These are phyloP conservation scores for Entomortierella beljakovae DNA, from an alignment of 192 early-diverging fungal genomes.

Conservation along the genomic window DNA sequence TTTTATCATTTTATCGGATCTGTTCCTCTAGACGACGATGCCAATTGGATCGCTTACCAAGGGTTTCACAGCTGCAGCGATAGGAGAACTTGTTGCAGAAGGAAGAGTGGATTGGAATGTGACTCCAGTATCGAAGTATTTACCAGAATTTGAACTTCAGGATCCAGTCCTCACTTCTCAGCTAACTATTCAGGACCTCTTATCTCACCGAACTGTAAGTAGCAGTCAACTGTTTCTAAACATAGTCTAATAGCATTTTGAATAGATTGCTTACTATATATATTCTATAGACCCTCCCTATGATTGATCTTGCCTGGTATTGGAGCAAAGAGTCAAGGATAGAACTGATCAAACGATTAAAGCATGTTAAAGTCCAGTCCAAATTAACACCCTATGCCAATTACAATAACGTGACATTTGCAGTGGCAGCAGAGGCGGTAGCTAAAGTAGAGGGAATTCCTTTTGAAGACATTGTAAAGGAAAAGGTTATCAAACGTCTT, in stretches of 20 bases:
- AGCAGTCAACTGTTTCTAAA: neutral
- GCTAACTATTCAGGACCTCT: slow-evolving; percentile 19
- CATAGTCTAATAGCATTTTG: neutral
- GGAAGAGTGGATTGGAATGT: slow-evolving; percentile 33
- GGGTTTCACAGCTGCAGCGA: slow-evolving; percentile 19
- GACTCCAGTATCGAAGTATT: slow-evolving; percentile 25
- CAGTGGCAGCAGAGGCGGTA: slow-evolving; percentile 29
- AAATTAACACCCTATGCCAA: neutral
- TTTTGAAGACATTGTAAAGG: slow-evolving; percentile 8
- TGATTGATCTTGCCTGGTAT: neutral
- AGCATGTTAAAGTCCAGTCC: slow-evolving; percentile 1
- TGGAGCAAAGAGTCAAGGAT: neutral
- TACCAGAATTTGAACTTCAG: slow-evolving; percentile 10
- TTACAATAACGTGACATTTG: slow-evolving; percentile 20
- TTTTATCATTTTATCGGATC: no score
- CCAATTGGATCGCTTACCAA: slow-evolving; percentile 33
- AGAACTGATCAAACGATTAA: slow-evolving; percentile 23
- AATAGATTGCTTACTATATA: neutral
- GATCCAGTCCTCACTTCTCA: slow-evolving; percentile 28
- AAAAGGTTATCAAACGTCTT: slow-evolving; percentile 16
- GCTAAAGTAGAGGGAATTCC: slow-evolving; percentile 24
- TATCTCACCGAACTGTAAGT: slow-evolving; percentile 40
- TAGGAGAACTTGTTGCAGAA: slow-evolving; percentile 29
- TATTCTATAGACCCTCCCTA: neutral
- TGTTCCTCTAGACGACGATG: slow-evolving; percentile 27